These are phyloP conservation scores for Termitomyces heimii DNA, from an alignment of 768 basidiomycete species.

Conservation along the genomic window DNA sequence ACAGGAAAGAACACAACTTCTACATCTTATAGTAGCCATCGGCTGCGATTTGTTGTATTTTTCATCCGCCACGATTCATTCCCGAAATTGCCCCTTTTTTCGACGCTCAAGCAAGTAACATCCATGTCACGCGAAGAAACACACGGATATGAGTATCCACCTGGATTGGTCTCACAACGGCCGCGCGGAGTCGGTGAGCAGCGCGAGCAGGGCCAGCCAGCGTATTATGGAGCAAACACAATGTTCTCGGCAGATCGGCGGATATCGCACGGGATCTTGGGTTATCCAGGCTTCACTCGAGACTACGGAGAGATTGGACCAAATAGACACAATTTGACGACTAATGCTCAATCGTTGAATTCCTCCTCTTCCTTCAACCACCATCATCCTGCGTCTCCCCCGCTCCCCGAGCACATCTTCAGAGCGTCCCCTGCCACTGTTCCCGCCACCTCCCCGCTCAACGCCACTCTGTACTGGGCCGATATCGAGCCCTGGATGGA, in stretches of 20 bases:
- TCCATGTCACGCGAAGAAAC: conserved; percentile 39
- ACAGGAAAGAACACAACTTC: conserved; percentile 14
- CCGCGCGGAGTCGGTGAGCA: conserved; percentile 14
- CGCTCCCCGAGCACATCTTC: conserved; percentile 20
- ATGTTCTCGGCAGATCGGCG: conserved; percentile 24
- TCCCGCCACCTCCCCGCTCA: conserved; percentile 21
- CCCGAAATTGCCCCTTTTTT: conserved; percentile 14
- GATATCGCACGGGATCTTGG: conserved; percentile 16
- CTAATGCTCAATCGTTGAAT: conserved; percentile 17
- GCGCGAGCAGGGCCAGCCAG: conserved; percentile 16
- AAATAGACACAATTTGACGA: conserved; percentile 39
- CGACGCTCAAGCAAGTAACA: not conserved
- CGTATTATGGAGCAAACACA: conserved; percentile 12
- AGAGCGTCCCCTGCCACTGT: conserved; percentile 18
- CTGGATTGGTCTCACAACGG: conserved; percentile 23
- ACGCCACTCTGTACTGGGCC: conserved; percentile 76
- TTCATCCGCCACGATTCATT: conserved; percentile 14
- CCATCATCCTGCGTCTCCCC: conserved; percentile 28
- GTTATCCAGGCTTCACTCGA: conserved; percentile 16
- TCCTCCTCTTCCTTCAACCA: conserved; percentile 43
- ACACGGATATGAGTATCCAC: conserved; percentile 33
- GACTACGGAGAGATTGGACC: conserved; percentile 28
- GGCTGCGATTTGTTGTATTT: conserved; percentile 4
- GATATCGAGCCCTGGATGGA: conserved; percentile 97
- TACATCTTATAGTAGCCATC: conserved; percentile 1